Conservation (phyloP, 169 alveolate species). For the Eimeria maxima region DNA sequence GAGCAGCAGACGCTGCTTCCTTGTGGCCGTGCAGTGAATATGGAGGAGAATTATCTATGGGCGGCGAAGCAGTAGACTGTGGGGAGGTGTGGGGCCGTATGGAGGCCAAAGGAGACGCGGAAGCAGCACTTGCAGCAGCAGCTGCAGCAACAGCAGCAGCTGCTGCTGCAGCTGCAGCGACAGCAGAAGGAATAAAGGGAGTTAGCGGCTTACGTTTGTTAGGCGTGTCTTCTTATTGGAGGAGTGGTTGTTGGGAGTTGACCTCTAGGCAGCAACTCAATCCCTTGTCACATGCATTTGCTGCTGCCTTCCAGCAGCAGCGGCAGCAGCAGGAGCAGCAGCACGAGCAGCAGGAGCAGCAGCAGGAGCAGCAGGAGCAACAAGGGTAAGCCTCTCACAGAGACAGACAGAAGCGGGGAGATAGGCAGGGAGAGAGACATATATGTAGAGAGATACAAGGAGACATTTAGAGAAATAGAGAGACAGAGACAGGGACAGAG, state of each 20-base stretch:
- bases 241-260: conserved; percentile 21
- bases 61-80: conserved; percentile 21
- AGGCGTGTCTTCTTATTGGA: conserved; percentile 28
- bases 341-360: background rate
- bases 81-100: background rate
- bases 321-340: conserved; percentile 6
- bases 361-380: background rate
- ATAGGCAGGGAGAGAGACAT: background rate
- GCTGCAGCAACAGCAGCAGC: conserved; percentile 26
- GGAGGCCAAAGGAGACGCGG: background rate
- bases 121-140: background rate
- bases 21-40: background rate
- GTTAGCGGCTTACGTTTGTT: background rate
- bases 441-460: background rate
- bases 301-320: conserved; percentile 67
- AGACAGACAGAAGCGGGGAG: background rate
- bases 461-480: background rate
- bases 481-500: background rate
- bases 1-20: background rate
- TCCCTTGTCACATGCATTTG: conserved; percentile 20
- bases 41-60: background rate
- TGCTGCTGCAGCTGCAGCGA: background rate
- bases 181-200: background rate
- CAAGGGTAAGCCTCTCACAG: background rate
- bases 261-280: conserved; percentile 41